Evolutionary conservation across 1,139 yeast genomes (phyloP), one percentile per base, ranked within the genome.

Genomic region (Geotrichum fermentans): DNA sequence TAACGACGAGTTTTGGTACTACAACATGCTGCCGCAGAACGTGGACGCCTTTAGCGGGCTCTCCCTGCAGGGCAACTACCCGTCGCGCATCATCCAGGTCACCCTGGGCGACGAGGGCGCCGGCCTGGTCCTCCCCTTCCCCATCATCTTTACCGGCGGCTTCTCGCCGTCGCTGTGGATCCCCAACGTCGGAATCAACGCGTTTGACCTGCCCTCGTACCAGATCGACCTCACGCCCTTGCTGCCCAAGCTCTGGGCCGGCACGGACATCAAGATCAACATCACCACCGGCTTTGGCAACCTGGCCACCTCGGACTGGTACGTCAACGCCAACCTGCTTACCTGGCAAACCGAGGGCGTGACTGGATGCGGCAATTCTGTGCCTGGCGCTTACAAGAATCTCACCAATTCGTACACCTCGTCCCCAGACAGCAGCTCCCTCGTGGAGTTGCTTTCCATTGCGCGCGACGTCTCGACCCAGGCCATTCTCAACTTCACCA

Each of bases 1-100:
- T 1, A 79, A 77, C 37, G 96, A 87, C 63, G 96, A 88, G 65
- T 84, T 84, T 60, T 87, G 95, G 95, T 87, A 83, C 65, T 66
- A 79, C 13, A 82, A 83, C 58, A 76, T 79, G 16, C 58, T 82
- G 47, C 84, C 81, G 53, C 65, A 70, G 42, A 73, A 66, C 56
- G 69, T 68, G 16, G 60, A 67, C 28, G 58, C 64, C 8, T 79
- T 77, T 53, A 13, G 30, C n/a, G 60, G 60, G 5, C 60, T 68
- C 34, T 73, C 74, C 1, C 30, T 45, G n/a, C 45, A 34, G 47
- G 71, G 47, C 65, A 68, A 22, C 24, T 95, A 78, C 2, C 71
- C 74, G 4, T 57, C 65, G 6, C 62, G 74, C 33, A 58, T 64
- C 32, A 58, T 71, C 2, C 67, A 67, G 47, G 64, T 67, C 8